Base-by-base conservation (phyloP, 2,329 filamentous ascomycete species). In the Zymoseptoria tritici region DNA sequence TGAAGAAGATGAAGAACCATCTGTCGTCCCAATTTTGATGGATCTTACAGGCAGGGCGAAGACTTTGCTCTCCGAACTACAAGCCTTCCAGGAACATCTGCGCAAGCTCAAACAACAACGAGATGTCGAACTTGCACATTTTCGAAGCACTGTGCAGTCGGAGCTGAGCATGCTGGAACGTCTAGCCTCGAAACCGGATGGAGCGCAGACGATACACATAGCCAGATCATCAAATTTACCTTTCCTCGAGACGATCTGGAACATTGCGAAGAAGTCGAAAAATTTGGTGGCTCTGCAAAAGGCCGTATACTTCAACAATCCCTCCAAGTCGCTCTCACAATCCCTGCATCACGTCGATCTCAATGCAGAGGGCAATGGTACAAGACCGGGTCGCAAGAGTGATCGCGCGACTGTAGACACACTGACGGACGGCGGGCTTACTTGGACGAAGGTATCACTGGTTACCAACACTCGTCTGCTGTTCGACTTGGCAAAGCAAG, bases 401-500 rank as follows among this genome's bases (percentile, higher is more conserved):
- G 1, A 46, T 16, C 36, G 36, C 13, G 36, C 36, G 7, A 74
- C 83, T 56, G 84, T 88, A 3, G 86, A 90, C 72, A 81, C 88
- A 52, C 81, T 89, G 24, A 80, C 83, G 1, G 77, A 83, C 58
- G 80, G 83, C 69, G 86, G 86, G 9, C 73, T 79, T 59, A 80
- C 85, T 66, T 90, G 86, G 87, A 80, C 86, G 57, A 88, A 88
- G 70, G 81, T 89, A 1, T 87, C 84, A 4, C 86, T 85, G 4
- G 76, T 87, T 22, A 86, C 83, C 0, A 82, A 87, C 64, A 83
- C 80, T 60, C 78, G 85, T 56, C 74, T 90, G 29, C 73, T 88
- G 19, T 86, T 86, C 68, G 86, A 89, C 65, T 79, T 89, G 63
- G 86, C 87, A 3, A 87, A 88, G 70, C 80, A 85, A 60, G 85